These are phyloP conservation scores for Thalassiosira exigua DNA, from an alignment of 352 stramenopile genomes.

Conservation along the genomic window DNA sequence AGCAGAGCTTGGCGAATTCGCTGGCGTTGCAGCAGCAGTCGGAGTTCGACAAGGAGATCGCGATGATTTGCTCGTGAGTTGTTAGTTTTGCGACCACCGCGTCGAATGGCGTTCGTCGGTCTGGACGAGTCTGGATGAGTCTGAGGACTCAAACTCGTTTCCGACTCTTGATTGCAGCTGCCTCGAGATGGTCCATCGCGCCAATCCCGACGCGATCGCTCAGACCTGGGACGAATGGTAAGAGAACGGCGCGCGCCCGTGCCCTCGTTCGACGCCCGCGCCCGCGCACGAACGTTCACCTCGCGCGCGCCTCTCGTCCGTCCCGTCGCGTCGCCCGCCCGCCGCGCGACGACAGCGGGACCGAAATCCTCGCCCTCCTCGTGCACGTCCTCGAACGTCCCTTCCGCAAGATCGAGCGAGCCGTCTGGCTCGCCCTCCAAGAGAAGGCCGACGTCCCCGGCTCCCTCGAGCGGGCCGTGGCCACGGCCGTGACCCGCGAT, in stretches of 20 bases:
- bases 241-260: constrained; percentile 3
- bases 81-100: background rate
- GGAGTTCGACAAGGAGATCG: constrained; percentile 64
- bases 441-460: constrained; percentile 48
- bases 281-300: background rate
- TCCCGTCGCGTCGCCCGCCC: no score
- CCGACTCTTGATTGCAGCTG: constrained; percentile 23
- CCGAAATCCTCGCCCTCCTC: constrained; percentile 58
- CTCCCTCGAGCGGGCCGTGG: constrained; percentile 46
- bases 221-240: constrained; percentile 64
- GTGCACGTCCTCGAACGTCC: constrained; percentile 63
- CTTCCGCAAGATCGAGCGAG: constrained; percentile 54
- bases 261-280: background rate
- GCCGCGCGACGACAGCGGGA: constrained; percentile 25
- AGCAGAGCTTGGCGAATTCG: constrained; percentile 32
- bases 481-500: constrained; percentile 56
- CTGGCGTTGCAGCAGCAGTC: constrained; percentile 38
- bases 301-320: no score
- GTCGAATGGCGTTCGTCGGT: no score
- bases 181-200: constrained; percentile 70
- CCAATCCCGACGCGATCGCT: constrained; percentile 65
- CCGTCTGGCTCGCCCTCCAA: constrained; percentile 37
- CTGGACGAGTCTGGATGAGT: no score
- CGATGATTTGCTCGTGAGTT: constrained; percentile 61
- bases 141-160: background rate